Conservation (phyloP, 768 basidiomycete species). For the Amanita jacksonii region DNA sequence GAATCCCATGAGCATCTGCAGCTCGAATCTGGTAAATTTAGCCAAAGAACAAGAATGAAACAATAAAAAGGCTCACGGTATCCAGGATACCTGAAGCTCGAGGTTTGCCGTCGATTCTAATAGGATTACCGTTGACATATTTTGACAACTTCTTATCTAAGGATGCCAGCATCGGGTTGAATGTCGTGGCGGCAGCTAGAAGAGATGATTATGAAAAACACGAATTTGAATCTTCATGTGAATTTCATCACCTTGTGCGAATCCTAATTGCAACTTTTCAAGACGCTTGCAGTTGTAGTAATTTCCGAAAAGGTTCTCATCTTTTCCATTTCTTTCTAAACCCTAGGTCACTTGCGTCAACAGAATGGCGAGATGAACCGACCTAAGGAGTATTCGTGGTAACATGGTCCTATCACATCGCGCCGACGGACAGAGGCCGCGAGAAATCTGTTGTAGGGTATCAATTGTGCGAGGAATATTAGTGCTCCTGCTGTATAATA, state of each 20-base stretch:
- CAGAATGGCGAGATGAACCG: neutral
- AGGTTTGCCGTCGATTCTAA: constrained; percentile 70
- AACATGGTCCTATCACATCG: constrained; percentile 35
- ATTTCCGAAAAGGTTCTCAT: constrained; percentile 67
- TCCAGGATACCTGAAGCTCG: constrained; percentile 68
- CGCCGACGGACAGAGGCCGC: constrained; percentile 56
- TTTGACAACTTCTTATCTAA: constrained; percentile 61
- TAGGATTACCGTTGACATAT: constrained; percentile 55
- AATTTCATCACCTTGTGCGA: constrained; percentile 51
- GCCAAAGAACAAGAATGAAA: neutral
- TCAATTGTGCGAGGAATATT: constrained; percentile 74
- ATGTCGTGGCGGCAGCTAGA: constrained; percentile 53
- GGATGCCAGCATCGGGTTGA: constrained; percentile 50
- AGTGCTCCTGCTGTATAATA: constrained; percentile 39
- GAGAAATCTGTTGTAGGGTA: constrained; percentile 62
- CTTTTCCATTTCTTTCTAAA: constrained; percentile 45
- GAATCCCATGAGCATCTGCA: constrained; percentile 59
- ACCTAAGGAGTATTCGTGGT: constrained; percentile 53
- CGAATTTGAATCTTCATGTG: too few relatives aligned
- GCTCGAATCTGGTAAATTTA: constrained; percentile 44
- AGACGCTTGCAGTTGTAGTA: constrained; percentile 59
- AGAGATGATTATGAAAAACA: too few relatives aligned
- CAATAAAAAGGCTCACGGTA: constrained; percentile 33
- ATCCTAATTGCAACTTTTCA: constrained; percentile 49
- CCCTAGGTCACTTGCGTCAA: neutral